phyloP scores from a whole-genome alignment of 1,139 yeast species.

The Chernovozyma aurita region DNA sequence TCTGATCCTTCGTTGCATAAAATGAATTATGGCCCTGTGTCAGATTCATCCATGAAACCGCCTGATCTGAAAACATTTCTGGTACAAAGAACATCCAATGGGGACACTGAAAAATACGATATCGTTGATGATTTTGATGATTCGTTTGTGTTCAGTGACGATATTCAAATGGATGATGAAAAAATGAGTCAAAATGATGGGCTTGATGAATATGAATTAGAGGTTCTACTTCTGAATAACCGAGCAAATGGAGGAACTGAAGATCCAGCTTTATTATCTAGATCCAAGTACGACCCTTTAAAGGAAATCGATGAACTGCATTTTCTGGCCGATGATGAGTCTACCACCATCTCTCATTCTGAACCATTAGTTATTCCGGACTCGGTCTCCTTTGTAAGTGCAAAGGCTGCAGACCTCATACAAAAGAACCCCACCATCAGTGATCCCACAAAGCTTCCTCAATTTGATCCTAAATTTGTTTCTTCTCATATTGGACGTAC shows the following conservation, averaged over 20 bases:
- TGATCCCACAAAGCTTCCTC: constrained; percentile 30
- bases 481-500: constrained; percentile 51
- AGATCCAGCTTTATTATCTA: constrained; percentile 8
- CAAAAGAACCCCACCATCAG: constrained; percentile 37
- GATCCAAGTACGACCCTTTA: constrained; percentile 4
- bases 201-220: constrained; percentile 26
- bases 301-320: background rate
- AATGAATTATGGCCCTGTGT: background rate
- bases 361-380: constrained; percentile 5
- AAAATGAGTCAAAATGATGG: constrained; percentile 22
- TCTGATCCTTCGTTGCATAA: background rate
- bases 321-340: background rate
- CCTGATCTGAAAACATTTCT: constrained; percentile 7
- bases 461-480: constrained; percentile 45
- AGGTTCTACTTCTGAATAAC: constrained; percentile 18
- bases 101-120: constrained; percentile 8
- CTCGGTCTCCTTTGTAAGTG: constrained; percentile 50
- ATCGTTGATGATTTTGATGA: constrained; percentile 52
- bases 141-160: constrained; percentile 66
- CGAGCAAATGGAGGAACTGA: constrained; percentile 9
- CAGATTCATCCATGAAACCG: background rate
- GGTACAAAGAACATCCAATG: constrained; percentile 11
- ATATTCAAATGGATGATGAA: constrained; percentile 26
- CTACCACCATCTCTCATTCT: background rate
- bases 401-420: constrained; percentile 51